phyloP scores from a whole-genome alignment of 2,329 filamentous ascomycete genomes.

The Gaeumannomyces sp. region DNA sequence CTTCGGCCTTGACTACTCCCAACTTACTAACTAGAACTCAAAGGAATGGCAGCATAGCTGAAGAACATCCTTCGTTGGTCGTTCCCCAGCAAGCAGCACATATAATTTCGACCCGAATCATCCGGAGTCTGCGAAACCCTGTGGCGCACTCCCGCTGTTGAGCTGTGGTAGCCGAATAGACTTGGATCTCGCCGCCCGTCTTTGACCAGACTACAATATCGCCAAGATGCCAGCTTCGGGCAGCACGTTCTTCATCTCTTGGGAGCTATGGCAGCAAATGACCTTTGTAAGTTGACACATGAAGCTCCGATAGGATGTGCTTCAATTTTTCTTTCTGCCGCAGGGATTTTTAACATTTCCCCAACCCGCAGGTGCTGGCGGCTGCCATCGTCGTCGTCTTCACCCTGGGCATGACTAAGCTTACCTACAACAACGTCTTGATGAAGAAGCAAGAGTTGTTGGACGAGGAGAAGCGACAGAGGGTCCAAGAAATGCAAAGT shows the following conservation, averaged over 20 bases:
- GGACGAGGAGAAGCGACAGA: slow-evolving; percentile 58
- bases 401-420: slow-evolving; percentile 58
- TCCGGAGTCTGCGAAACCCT: not conserved
- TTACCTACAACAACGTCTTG: slow-evolving; percentile 54
- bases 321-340: not conserved
- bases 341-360: not conserved
- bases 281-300: slow-evolving; percentile 61
- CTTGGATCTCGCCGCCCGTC: not conserved
- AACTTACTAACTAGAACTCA: not conserved
- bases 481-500: slow-evolving; percentile 46
- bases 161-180: not conserved
- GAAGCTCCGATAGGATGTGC: not conserved
- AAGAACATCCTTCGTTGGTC: not conserved
- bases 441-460: slow-evolving; percentile 54
- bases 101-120: too few relatives aligned
- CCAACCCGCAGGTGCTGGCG: slow-evolving; percentile 57
- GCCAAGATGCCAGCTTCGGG: slow-evolving; percentile 11
- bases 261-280: slow-evolving; percentile 85
- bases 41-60: not conserved
- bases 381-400: slow-evolving; percentile 67
- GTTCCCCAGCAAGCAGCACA: not conserved
- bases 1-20: not conserved
- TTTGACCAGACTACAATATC: not conserved
- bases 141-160: too few relatives aligned
- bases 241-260: slow-evolving; percentile 56